A percentile compares a stretch with the other conserved stretches of the same genome.
phyloP scores from a whole-genome alignment of 1,139 yeast genomes.

The Hyphopichia pseudoburtonii region DNA sequence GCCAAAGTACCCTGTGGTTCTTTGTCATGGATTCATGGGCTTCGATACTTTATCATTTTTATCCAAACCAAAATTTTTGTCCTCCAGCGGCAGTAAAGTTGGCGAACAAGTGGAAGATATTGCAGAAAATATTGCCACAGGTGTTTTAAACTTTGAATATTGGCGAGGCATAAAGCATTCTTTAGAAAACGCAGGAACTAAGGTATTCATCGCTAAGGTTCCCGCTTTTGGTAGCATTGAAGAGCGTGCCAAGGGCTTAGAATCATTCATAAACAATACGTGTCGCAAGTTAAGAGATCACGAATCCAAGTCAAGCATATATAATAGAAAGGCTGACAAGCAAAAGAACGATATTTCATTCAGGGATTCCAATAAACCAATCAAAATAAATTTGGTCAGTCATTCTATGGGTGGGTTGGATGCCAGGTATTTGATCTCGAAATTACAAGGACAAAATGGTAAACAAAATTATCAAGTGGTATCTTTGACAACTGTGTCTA shows the following conservation, averaged over 20 bases:
- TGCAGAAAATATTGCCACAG: constrained; percentile 14
- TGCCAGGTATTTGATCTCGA: constrained; percentile 69
- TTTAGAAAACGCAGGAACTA: constrained; percentile 60
- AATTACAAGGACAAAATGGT: constrained; percentile 32
- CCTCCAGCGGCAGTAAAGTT: constrained; percentile 5
- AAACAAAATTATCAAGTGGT: constrained; percentile 51
- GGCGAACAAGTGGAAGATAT: constrained; percentile 15
- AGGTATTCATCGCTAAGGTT: constrained; percentile 71
- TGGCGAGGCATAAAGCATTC: constrained; percentile 79
- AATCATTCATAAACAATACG: constrained; percentile 49
- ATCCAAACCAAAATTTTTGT: constrained; percentile 29
- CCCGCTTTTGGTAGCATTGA: constrained; percentile 81
- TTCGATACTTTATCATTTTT: constrained; percentile 60
- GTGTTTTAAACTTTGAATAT: constrained; percentile 57
- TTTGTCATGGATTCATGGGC: constrained; percentile 86
- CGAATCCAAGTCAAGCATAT: constrained; percentile 28
- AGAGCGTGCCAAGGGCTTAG: constrained; percentile 62
- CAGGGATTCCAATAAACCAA: constrained; percentile 24
- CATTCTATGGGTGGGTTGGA: constrained; percentile 97
- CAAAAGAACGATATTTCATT: constrained; percentile 7
- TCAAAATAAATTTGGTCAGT: constrained; percentile 72
- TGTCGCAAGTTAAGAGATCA: constrained; percentile 30
- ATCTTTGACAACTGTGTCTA: constrained; percentile 78
- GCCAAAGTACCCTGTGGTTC: constrained; percentile 62
- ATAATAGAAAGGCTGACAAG: constrained; percentile 17